phyloP scores from a whole-genome alignment of 352 stramenopile species.

The Pythium dissimile region DNA sequence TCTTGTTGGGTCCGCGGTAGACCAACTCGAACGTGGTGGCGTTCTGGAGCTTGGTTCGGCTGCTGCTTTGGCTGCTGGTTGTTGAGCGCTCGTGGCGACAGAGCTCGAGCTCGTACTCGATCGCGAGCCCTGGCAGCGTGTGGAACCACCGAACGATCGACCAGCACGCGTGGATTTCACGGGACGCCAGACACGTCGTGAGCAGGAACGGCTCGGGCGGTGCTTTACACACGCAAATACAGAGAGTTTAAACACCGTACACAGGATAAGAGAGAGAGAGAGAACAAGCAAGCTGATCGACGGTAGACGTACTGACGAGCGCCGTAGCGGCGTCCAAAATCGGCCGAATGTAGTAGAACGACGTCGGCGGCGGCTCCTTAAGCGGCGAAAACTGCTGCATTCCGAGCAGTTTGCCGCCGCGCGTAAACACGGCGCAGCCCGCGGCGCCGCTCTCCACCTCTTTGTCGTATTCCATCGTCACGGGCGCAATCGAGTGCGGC shows the following conservation, averaged over 20 bases:
- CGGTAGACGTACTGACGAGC: slow-evolving; percentile 74
- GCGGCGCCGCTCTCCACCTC: slow-evolving; percentile 36
- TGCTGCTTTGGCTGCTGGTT: too few relatives aligned
- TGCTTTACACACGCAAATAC: slow-evolving; percentile 23
- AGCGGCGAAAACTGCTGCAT: slow-evolving; percentile 38
- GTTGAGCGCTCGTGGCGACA: slow-evolving; percentile 24
- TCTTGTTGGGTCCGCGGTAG: slow-evolving; percentile 33
- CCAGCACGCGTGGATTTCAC: slow-evolving; percentile 54
- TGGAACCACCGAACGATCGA: slow-evolving; percentile 46
- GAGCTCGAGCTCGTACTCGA: slow-evolving; percentile 57
- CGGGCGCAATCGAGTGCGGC: slow-evolving; percentile 56
- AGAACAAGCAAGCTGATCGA: too few relatives aligned
- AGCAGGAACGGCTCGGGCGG: slow-evolving; percentile 57
- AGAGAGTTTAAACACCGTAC: not conserved
- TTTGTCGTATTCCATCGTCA: slow-evolving; percentile 40
- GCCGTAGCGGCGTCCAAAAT: slow-evolving; percentile 38
- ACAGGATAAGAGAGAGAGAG: not conserved
- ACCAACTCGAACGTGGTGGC: slow-evolving; percentile 30
- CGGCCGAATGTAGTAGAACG: slow-evolving; percentile 52
- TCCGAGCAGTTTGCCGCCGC: slow-evolving; percentile 52
- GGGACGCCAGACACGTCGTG: slow-evolving; percentile 38
- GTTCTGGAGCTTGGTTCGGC: not conserved
- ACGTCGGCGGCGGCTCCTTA: slow-evolving; percentile 29
- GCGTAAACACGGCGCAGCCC: slow-evolving; percentile 50
- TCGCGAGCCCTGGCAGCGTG: slow-evolving; percentile 29